Conservation (phyloP, 768 basidiomycete genomes). For the Suillus placidus region DNA sequence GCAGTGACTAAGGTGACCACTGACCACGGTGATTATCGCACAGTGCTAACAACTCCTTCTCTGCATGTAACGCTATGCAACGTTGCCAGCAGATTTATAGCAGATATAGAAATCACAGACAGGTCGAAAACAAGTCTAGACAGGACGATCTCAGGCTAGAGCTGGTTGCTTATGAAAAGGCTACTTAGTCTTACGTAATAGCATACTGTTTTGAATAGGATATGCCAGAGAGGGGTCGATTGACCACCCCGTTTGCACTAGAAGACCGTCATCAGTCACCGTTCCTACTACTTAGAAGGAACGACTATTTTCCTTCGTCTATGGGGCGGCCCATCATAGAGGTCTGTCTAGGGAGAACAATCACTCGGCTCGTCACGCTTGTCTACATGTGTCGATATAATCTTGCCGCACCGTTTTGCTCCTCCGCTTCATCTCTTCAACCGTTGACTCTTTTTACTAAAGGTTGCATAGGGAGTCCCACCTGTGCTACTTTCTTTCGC, state of each 20-base stretch:
- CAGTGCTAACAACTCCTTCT: neutral
- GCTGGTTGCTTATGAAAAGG: neutral
- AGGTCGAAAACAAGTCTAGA: neutral
- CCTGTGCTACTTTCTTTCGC: slow-evolving; percentile 66
- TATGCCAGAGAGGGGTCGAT: no score
- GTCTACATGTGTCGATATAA: neutral
- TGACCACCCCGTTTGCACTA: no score
- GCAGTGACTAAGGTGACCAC: neutral
- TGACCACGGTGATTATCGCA: neutral
- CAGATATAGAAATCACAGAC: neutral
- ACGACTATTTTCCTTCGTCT: no score
- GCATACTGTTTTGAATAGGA: no score
- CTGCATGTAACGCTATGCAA: neutral
- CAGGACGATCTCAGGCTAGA: neutral
- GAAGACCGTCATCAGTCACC: no score
- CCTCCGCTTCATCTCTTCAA: neutral
- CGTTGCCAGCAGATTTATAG: neutral
- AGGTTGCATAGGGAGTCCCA: slow-evolving; percentile 46
- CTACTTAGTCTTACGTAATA: no score
- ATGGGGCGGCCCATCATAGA: no score
- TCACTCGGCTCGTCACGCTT: neutral
- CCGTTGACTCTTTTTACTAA: slow-evolving; percentile 19
- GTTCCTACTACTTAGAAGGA: no score
- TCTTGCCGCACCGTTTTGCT: neutral
- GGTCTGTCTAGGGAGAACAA: no score